phyloP scores from a whole-genome alignment of 2,329 filamentous ascomycete species.

The Paradendryphiella salina region DNA sequence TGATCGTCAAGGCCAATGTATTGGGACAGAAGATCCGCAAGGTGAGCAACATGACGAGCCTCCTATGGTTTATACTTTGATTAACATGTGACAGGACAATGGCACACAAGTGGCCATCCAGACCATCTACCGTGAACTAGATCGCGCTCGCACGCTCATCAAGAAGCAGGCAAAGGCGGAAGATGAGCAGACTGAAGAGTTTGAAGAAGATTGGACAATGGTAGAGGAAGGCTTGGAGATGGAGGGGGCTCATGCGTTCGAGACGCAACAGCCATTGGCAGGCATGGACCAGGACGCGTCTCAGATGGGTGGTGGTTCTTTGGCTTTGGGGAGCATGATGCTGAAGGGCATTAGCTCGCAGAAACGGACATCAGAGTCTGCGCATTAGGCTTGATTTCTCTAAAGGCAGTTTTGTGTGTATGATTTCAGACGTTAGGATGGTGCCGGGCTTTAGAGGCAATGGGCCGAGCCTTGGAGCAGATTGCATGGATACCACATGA shows the following conservation, averaged over 20 bases:
- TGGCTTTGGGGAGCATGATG: constrained; percentile 41
- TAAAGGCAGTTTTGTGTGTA: constrained; percentile 6
- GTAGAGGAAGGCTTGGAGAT: constrained; percentile 63
- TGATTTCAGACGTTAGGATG: constrained; percentile 9
- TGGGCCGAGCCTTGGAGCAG: constrained; percentile 1
- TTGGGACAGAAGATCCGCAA: constrained; percentile 85
- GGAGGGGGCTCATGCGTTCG: constrained; percentile 25
- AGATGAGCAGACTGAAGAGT: constrained; percentile 58
- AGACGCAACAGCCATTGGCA: constrained; percentile 25
- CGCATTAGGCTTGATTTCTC: constrained; percentile 23
- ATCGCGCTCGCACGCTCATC: constrained; percentile 85
- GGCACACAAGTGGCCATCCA: constrained; percentile 91
- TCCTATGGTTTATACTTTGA: constrained; percentile 31
- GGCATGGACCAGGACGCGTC: constrained; percentile 32
- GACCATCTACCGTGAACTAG: constrained; percentile 89
- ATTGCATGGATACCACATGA: constrained; percentile 1
- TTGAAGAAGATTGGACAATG: constrained; percentile 90
- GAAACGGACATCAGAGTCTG: constrained; percentile 27
- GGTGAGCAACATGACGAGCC: constrained; percentile 57
- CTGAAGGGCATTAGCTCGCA: constrained; percentile 29
- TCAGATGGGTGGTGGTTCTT: constrained; percentile 24
- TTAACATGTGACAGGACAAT: constrained; percentile 65
- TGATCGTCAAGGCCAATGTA: constrained; percentile 82
- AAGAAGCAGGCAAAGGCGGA: constrained; percentile 57
- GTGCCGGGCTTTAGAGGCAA: constrained; percentile 4